Evolutionary conservation across 352 stramenopile species (phyloP).

Genomic region (Blastocystis sp.): DNA sequence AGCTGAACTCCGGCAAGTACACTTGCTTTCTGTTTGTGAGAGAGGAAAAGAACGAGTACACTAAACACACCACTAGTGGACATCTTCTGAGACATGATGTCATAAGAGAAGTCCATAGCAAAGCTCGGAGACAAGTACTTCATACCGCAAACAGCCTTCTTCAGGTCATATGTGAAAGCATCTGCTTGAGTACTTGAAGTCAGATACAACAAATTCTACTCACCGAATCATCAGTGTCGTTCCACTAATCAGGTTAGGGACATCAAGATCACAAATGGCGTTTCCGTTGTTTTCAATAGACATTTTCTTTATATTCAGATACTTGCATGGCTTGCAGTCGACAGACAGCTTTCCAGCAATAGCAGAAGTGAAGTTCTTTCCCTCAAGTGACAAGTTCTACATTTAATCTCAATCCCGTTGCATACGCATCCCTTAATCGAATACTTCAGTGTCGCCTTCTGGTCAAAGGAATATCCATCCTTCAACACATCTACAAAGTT

Average conservation of each 20-base stretch:
- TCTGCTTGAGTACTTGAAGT: conserved; percentile 4
- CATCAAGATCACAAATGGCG: conserved; percentile 1
- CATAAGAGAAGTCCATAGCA: not conserved
- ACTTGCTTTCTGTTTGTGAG: not conserved
- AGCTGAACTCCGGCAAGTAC: conserved; percentile 9
- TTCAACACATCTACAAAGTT: conserved; percentile 41
- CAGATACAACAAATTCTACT: not conserved
- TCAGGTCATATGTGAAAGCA: not conserved
- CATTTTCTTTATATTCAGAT: conserved; percentile 29
- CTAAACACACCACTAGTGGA: not conserved
- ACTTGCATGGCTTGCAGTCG: conserved; percentile 38
- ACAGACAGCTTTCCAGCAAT: conserved; percentile 19
- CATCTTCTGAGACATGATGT: conserved; percentile 18
- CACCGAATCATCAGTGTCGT: conserved; percentile 49
- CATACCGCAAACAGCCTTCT: conserved; percentile 1
- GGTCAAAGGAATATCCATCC: conserved; percentile 53
- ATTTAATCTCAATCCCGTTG: not conserved
- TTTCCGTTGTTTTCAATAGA: conserved; percentile 35
- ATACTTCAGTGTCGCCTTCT: conserved; percentile 44
- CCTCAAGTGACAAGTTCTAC: conserved; percentile 51
- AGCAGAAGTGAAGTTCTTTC: conserved; percentile 25
- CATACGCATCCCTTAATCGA: not conserved
- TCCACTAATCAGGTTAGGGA: conserved; percentile 16
- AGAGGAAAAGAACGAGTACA: not conserved
- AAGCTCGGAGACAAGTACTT: conserved; percentile 35